Conservation (phyloP, 177 flowering plant species). For the Vitis hybrid region DNA sequence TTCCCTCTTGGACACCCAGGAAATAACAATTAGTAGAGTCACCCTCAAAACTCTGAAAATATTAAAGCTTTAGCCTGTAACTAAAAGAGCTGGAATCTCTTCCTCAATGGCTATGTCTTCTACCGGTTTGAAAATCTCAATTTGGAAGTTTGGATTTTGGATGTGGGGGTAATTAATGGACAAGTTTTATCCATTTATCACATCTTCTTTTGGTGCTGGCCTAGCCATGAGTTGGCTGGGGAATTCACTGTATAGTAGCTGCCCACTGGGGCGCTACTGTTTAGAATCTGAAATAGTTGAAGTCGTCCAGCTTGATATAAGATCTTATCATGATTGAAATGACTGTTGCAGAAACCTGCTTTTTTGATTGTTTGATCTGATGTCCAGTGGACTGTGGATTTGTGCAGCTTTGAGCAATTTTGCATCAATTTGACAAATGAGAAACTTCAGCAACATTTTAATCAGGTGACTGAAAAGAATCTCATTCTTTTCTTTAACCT, state of each 20-base stretch:
- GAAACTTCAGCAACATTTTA: conserved; percentile 98
- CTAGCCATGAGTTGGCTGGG: not conserved
- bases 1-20: too few species aligned
- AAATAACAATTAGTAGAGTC: too few species aligned
- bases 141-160: too few species aligned
- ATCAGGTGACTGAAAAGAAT: conserved; percentile 58
- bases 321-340: not conserved
- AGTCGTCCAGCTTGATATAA: not conserved
- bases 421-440: conserved; percentile 98
- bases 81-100: too few species aligned
- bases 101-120: too few species aligned
- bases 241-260: not conserved
- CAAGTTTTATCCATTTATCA: not conserved
- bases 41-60: too few species aligned
- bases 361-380: not conserved
- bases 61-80: too few species aligned
- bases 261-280: not conserved
- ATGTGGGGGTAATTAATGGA: not conserved
- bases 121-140: too few species aligned
- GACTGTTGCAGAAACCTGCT: not conserved
- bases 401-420: conserved; percentile 94
- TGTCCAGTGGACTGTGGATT: conserved; percentile 7
- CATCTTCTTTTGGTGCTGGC: not conserved
- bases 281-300: not conserved
- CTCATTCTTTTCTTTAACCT: not conserved